Base-by-base conservation (phyloP, 2,329 filamentous ascomycete genomes). In the Helicocarpus griseus region DNA sequence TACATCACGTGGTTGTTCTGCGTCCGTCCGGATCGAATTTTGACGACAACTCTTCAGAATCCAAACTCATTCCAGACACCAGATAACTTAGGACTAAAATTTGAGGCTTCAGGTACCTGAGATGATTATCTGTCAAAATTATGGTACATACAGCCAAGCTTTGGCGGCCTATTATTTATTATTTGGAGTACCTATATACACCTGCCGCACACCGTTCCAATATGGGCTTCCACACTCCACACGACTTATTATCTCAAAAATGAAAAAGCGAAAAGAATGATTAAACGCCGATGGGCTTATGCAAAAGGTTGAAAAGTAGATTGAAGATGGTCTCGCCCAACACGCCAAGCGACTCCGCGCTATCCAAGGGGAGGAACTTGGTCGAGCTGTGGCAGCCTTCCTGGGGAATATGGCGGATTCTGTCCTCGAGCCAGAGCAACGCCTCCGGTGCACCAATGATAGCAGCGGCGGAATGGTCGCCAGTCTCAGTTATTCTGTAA, bases 401-500 rank as follows among this genome's bases (percentile, higher is more conserved):
- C 2, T 54, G 52, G 4, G 56, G 50, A 1, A 50, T 40, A 0
- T 57, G 54, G 3, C 55, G 48, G 55, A 63, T 55, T 1, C 62
- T 57, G 39, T 63, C 57, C 5, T 55, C 51, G 7, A 69, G 33
- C 61, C 61, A 69, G 33, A 60, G 52, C 35, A 69, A 53, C 1
- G 67, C 69, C 48, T 63, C 54, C 1, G 61, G 58, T 2, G 61
- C 60, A 1, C 69, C 69, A 43, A 67, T 64, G 2, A 60, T 57
- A 4, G 57, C 56, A 55, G 71, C 63, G 14, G 64, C 58, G 1
- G 56, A 53, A 57, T 77, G 74, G 0, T 65, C 66, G 0, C 74
- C 73, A 5, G 69, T 58, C 1, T 61, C 65, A 53, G 77, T 76
- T 2, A 73, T 63, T 47, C 73, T 64, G 51, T 75, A 77, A 1